Base-by-base conservation (phyloP, 2,329 filamentous ascomycete species). In the Trichophyton rubrum region DNA sequence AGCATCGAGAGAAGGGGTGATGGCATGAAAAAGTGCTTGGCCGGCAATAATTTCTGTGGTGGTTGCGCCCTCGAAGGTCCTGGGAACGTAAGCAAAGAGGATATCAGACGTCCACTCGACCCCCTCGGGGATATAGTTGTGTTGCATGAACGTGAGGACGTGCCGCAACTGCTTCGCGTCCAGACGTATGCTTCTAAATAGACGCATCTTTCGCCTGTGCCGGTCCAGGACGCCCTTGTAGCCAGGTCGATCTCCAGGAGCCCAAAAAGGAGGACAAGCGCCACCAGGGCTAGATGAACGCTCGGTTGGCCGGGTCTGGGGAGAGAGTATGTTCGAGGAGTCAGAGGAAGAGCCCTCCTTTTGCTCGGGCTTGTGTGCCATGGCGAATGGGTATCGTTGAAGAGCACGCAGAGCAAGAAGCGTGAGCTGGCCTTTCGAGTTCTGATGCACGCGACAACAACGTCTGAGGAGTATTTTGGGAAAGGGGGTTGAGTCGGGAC, bases 201-300 rank as follows among this genome's bases (percentile, higher is more conserved):
- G 45, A 24, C 56, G 20, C 15, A 9, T 15, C 27, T 59, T 51
- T 17, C 47, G 15, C 43, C 53, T 20, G n/a, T 30, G 22, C n/a
- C 17, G 58, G 43, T 53, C 43, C 8, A 59, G 7, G n/a, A 27
- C 11, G 13, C 45, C 41, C 27, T 38, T 59, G 8, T 49, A 9
- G n/a, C 58, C 41, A 20, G 43, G 11, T 33, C 58, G 41, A 55
- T 51, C 41, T 30, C n/a, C 27, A 35, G 24, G 30, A 11, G 58
- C 56, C 60, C 51, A 45, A 40, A 57, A 59, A n/a, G 49, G 60
- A 63, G 49, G 60, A 49, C 55, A 61, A 41, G 57, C 40, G n/a
- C 20, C 40, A 43, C n/a, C 40, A 43, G 40, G n/a, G n/a, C 40
- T 17, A 7, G n/a, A 43, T 1, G 40, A 20, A 43, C 6, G n/a